Percentiles rank a stretch among this genome's conserved stretches.
Conservation (phyloP, 352 stramenopile species). For the Globisporangium iwayamae region DNA sequence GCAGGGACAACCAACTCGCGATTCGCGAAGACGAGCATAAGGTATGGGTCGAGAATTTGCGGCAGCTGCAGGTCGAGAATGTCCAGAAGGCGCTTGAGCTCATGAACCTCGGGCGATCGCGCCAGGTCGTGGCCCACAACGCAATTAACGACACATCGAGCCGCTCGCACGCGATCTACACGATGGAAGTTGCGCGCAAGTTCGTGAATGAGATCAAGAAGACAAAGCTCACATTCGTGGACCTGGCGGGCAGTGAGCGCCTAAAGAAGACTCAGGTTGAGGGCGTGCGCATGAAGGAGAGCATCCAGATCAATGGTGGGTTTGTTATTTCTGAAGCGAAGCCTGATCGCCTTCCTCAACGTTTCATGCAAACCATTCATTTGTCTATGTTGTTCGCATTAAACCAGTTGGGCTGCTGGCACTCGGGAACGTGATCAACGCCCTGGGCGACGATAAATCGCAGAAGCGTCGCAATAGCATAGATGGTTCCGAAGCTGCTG, state of each 20-base stretch:
- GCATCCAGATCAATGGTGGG: conserved; percentile 59
- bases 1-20: conserved; percentile 20
- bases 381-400: background rate
- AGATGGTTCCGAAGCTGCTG: conserved; percentile 5
- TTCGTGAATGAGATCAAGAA: conserved; percentile 41
- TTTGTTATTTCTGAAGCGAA: background rate
- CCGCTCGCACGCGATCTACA: conserved; percentile 61
- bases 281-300: conserved; percentile 40
- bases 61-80: conserved; percentile 31
- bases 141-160: conserved; percentile 60
- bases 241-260: conserved; percentile 53
- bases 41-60: conserved; percentile 43
- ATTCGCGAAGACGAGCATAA: conserved; percentile 39
- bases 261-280: conserved; percentile 59
- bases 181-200: conserved; percentile 42
- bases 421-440: conserved; percentile 57
- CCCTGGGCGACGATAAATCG: conserved; percentile 36
- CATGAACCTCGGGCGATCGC: conserved; percentile 35
- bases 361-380: background rate
- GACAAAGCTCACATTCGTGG: conserved; percentile 60
- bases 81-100: conserved; percentile 41
- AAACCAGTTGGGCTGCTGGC: conserved; percentile 39
- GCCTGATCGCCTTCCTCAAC: background rate
- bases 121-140: conserved; percentile 36
- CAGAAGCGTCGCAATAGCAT: conserved; percentile 23